Evolutionary conservation across 225 moss, liverwort and hornwort species (phyloP), one percentile per base, ranked within the genome.

Genomic region (Polytrichum commune): DNA sequence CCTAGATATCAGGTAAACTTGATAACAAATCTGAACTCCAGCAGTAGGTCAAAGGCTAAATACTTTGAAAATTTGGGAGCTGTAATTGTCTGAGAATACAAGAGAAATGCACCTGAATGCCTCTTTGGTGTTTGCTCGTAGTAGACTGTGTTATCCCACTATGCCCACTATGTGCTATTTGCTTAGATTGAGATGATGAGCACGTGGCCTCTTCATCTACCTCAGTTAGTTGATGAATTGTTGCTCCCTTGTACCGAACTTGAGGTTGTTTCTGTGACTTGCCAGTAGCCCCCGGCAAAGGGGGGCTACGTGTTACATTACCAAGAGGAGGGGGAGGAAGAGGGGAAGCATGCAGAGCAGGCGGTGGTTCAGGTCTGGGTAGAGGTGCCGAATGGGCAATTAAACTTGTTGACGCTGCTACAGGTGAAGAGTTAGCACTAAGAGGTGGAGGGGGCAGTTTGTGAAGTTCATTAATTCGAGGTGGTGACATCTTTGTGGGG

Each of bases 381-480:
- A 89, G 75, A 65, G 89, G 89, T 30, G 81, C 89, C 18, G 92
- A 92, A 63, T 92, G 85, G 3, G 89, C 74, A 62, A 87, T 73
- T 32, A 76, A 22, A 68, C 75, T 76, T 27, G 78, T 38, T 53
- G 85, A 80, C 24, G 35, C 61, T n/a, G 75, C 70, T 63, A 81
- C 69, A 33, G 83, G 79, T 7, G 86, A 83, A 62, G 86, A 84
- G 28, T 70, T 73, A n/a, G 83, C 83, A 82, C 85, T 85, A 19
- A 87, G 83, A 19, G 91, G 91, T n/a, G 89, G 92, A 60, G 92
- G 92, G 62, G 91, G 91, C 8, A 92, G 85, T 72, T 88, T 92
- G 75, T 92, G 89, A 56, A 92, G 80, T 69, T 92, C 92, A 72
- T 80, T 85, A 16, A 88, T 80, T 73, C 77, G 69, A 53, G 89